These are phyloP conservation scores for Chlorella ohadii DNA, from an alignment of 139 green algal genomes.

Conservation along the genomic window DNA sequence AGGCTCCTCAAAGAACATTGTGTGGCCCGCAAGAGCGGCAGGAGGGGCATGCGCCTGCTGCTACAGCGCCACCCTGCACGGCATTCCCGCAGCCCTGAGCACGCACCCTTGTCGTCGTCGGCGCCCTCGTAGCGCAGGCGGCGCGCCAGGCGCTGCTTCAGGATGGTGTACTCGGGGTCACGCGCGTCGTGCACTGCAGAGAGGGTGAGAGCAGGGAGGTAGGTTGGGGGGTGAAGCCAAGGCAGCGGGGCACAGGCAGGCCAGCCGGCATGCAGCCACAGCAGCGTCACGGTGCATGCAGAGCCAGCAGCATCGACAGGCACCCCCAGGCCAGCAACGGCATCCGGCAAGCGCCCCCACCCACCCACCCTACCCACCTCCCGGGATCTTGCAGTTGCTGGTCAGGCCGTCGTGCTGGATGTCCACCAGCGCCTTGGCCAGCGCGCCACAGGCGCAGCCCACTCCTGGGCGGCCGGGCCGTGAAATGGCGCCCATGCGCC, in stretches of 20 bases:
- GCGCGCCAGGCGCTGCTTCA: slow-evolving; percentile 85
- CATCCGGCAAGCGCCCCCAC: no score
- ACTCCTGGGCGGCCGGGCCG: slow-evolving; percentile 62
- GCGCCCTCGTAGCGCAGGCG: slow-evolving; percentile 62
- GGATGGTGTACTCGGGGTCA: slow-evolving; percentile 90
- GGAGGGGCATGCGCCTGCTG: no score
- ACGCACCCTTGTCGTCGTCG: slow-evolving; percentile 1
- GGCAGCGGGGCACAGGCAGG: no score
- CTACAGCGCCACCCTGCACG: no score
- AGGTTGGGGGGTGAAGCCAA: no score
- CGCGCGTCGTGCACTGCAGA: slow-evolving; percentile 75
- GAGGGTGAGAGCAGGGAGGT: no score
- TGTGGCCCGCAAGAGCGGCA: no score
- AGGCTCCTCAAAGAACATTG: no score
- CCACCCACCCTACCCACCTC: slow-evolving; percentile 35
- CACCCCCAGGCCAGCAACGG: no score
- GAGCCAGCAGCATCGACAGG: neutral
- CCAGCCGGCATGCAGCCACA: no score
- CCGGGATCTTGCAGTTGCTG: slow-evolving; percentile 60
- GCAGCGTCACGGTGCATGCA: no score
- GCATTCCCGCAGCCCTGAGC: neutral
- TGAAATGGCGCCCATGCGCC: slow-evolving; percentile 72
- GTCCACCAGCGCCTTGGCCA: slow-evolving; percentile 61
- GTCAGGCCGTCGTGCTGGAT: slow-evolving; percentile 52
- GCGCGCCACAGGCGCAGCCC: slow-evolving; percentile 84